These are phyloP conservation scores for Scopulariopsis brevicaulis DNA, from an alignment of 2,329 filamentous ascomycete genomes.

Conservation along the genomic window DNA sequence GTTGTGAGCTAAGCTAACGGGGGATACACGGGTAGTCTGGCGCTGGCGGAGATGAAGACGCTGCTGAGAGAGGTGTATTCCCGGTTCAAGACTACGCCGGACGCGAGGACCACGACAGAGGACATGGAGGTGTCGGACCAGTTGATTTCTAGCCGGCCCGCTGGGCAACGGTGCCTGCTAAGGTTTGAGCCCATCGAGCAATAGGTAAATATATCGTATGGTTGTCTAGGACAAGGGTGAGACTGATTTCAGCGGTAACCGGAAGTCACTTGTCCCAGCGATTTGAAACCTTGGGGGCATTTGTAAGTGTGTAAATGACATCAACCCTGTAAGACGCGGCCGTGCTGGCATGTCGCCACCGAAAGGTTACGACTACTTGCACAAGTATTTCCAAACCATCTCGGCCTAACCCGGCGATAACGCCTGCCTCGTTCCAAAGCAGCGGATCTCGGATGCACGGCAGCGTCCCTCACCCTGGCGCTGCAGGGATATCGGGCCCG, in stretches of 20 bases:
- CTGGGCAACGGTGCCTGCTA: conserved; percentile 47
- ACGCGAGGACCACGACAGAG: conserved; percentile 37
- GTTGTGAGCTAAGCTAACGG: not conserved
- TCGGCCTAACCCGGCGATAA: too few relatives aligned
- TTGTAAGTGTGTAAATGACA: not conserved
- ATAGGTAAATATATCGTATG: not conserved
- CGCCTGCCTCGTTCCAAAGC: too few relatives aligned
- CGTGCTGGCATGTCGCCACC: not conserved
- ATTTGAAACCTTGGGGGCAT: too few relatives aligned
- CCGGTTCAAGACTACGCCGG: conserved; percentile 41
- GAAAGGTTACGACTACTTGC: not conserved
- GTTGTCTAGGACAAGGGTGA: too few relatives aligned
- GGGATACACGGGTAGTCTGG: conserved; percentile 24
- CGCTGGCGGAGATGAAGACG: conserved; percentile 57
- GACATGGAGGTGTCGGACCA: conserved; percentile 57
- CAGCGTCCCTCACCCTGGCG: too few relatives aligned
- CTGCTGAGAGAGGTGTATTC: conserved; percentile 52
- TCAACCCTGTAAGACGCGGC: not conserved
- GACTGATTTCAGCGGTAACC: too few relatives aligned
- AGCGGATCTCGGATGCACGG: too few relatives aligned
- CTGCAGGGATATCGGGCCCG: not conserved
- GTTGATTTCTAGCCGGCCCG: conserved; percentile 53
- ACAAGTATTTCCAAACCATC: too few relatives aligned
- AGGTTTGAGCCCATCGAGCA: conserved; percentile 23
- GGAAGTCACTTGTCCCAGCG: too few relatives aligned